Evolutionary conservation across 2,329 filamentous ascomycete species (phyloP), one percentile per base, ranked within the genome.

Genomic region (Ophiognomonia clavigignenti-juglandacearum): DNA sequence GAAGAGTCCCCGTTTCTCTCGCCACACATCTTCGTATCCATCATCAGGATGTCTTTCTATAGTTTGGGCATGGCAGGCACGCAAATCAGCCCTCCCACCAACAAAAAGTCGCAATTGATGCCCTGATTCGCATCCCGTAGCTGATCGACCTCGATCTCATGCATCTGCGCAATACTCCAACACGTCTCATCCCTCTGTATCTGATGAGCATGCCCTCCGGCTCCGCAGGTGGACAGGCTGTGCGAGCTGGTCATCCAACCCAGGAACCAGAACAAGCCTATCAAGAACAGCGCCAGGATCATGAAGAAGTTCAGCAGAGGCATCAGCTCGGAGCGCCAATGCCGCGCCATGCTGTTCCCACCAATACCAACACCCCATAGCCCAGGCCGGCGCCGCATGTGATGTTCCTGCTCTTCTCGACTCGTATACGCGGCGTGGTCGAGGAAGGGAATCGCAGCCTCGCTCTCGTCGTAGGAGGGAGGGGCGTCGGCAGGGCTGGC

Each of bases 261-360:
- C 45, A 77, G 62, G 58, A 70, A 71, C 70, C 71, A 77, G 50
- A 74, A 70, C 36, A 81, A 55, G 16, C 70, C 58, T 27, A 80
- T 56, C 39, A 82, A 60, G 50, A 71, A 74, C 14, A 79, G 55
- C 4, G 75, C 64, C 44, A 78, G 66, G 29, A 82, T 59, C 51
- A 80, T 60, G 45, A 75, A 76, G 61, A 80, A 82, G 57, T 80
- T 80, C 56, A 82, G 65, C 53, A 82, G 64, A n/a, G 74, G 74
- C 64, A 68, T 70, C 63, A 76, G 64, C 50, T 76, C 72, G 27
- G 70, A 67, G 24, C 77, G 68, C 70, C 77, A 74, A 6, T 77
- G 73, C 26, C 64, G 62, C 32, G 59, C 64, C 41, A 43, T 49
- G 36, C 37, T 29, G n/a, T 54, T 51, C 49, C 27, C 42, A 16